Conservation (phyloP, 176 grass and related monocot genomes). For the Eleusine indica region DNA sequence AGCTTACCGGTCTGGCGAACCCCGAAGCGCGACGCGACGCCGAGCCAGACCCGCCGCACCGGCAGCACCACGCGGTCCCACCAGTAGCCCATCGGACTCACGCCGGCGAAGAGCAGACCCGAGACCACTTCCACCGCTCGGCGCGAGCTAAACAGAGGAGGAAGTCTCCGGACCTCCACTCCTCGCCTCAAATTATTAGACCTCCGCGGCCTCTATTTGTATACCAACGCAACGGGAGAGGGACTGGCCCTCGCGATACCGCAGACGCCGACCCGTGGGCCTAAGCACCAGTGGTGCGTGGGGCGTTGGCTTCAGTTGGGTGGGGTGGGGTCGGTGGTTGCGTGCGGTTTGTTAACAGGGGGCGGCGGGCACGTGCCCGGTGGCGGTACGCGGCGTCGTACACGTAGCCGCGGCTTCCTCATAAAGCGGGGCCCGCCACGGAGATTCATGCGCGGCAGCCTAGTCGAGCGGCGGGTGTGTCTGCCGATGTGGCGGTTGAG, state of each 20-base stretch:
- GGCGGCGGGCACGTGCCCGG: slow-evolving; percentile 49
- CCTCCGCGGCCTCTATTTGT: slow-evolving; percentile 25
- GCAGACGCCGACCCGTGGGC: not conserved
- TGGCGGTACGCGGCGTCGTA: slow-evolving; percentile 38
- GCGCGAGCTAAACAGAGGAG: not conserved
- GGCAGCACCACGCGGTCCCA: slow-evolving; percentile 84
- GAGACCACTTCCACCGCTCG: not conserved
- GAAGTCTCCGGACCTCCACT: not conserved
- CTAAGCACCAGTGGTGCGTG: rapidly evolving
- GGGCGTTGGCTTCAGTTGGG: not conserved
- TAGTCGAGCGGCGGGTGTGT: not conserved
- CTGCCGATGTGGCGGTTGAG: slow-evolving; percentile 47
- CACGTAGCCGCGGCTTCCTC: slow-evolving; percentile 34
- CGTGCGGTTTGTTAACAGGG: slow-evolving; percentile 24
- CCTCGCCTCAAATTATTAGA: slow-evolving; percentile 11
- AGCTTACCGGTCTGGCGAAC: slow-evolving; percentile 79
- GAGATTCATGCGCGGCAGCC: not conserved
- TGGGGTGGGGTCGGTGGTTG: not conserved
- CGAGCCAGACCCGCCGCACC: slow-evolving; percentile 69
- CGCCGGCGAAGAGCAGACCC: not conserved
- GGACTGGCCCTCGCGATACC: not conserved
- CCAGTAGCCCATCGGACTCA: slow-evolving; percentile 49
- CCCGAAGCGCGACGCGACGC: slow-evolving; percentile 80
- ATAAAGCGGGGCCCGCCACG: slow-evolving; percentile 35
- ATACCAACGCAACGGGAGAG: not conserved